Evolutionary conservation across 208 protist genomes (phyloP).

Genomic region (Acanthamoeba triangularis): DNA sequence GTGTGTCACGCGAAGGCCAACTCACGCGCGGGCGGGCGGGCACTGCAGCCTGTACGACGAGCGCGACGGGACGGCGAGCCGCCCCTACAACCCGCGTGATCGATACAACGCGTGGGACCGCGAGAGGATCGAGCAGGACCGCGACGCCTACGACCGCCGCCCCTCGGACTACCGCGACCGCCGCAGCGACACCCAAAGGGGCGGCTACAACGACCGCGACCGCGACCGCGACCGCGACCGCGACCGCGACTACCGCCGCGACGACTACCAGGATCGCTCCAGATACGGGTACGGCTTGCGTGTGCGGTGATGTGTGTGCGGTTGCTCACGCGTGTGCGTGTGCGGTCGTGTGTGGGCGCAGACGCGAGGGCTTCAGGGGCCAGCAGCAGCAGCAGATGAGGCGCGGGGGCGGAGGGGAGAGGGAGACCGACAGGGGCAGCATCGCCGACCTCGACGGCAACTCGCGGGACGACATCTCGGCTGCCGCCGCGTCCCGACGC

Average conservation of each 20-base stretch:
- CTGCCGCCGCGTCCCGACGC: neutral
- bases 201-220: neutral
- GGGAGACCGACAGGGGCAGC: neutral
- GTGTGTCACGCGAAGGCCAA: neutral
- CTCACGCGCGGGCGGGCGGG: neutral
- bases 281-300: neutral
- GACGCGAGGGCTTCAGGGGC: neutral
- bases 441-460: conserved; percentile 21
- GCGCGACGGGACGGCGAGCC: neutral
- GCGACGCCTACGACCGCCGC: neutral
- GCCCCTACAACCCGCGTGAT: neutral
- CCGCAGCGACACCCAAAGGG: neutral
- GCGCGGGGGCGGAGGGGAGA: neutral
- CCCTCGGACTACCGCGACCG: neutral
- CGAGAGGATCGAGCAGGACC: neutral
- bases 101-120: conserved; percentile 30
- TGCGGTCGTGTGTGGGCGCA: too few relatives aligned
- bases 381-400: neutral
- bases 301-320: neutral
- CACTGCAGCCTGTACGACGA: neutral
- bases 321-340: too few relatives aligned
- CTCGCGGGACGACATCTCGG: neutral
- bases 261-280: neutral
- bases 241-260: neutral
- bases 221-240: neutral